phyloP scores from a whole-genome alignment of 73 alveolate species.

The Paramecium pentaurelia region DNA sequence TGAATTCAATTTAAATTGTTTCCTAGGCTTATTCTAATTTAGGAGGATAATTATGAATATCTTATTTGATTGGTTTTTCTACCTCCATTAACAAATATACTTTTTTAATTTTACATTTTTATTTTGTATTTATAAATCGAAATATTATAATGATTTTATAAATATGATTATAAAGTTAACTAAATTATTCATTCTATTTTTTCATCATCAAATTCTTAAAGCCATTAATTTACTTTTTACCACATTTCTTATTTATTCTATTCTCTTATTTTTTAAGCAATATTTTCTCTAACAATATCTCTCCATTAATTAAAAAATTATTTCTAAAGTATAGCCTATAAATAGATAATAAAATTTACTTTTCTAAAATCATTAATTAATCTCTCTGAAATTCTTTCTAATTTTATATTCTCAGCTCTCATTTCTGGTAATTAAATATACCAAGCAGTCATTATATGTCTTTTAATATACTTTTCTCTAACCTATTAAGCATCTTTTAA shows the following conservation, averaged over 20 bases:
- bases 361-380: background rate
- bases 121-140: background rate
- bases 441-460: conserved; percentile 42
- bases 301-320: background rate
- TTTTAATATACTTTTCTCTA: background rate
- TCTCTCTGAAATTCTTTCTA: background rate
- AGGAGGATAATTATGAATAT: background rate
- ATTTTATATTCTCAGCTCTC: background rate
- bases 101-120: background rate
- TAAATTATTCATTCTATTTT: background rate
- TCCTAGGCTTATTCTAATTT: background rate
- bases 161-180: background rate
- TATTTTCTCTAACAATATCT: background rate
- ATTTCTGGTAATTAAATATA: conserved; percentile 12
- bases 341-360: background rate
- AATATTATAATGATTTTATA: background rate
- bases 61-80: background rate
- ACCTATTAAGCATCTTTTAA: background rate
- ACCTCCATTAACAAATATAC: background rate
- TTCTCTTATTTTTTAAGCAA: background rate
- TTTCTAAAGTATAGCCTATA: background rate
- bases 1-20: background rate
- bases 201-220: conserved; percentile 5
- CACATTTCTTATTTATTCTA: conserved; percentile 19
- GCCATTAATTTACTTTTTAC: conserved; percentile 34